A percentile compares a stretch with the other conserved stretches of the same genome.
phyloP scores from a whole-genome alignment of 805 yeast species.

The Diddensiella santjacobensis region DNA sequence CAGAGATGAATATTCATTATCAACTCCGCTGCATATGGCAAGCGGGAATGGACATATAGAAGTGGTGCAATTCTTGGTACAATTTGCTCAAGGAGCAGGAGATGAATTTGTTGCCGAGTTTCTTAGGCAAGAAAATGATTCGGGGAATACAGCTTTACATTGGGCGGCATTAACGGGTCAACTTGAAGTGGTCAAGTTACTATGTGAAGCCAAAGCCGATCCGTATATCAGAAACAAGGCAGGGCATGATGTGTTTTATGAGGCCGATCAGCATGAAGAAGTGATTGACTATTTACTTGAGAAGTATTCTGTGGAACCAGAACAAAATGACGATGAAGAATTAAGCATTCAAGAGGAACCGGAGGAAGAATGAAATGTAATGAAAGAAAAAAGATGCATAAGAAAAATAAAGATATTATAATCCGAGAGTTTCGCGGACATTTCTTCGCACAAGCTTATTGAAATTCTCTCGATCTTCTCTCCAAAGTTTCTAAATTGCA shows the following conservation, averaged over 20 bases:
- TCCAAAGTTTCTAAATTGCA: conserved; percentile 70
- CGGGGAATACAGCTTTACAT: conserved; percentile 92
- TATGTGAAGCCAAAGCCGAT: conserved; percentile 79
- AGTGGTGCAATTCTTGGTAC: conserved; percentile 47
- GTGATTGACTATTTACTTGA: conserved; percentile 74
- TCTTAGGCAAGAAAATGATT: conserved; percentile 48
- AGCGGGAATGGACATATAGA: conserved; percentile 89
- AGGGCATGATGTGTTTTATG: conserved; percentile 81
- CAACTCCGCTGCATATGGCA: conserved; percentile 91
- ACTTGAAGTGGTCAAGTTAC: conserved; percentile 57
- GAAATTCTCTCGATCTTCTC: conserved; percentile 73
- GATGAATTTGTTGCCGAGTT: conserved; percentile 39
- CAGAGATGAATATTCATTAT: conserved; percentile 58
- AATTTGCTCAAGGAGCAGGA: conserved; percentile 36
- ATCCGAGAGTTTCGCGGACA: conserved; percentile 68
- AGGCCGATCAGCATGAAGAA: conserved; percentile 79
- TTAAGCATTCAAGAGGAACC: conserved; percentile 16
- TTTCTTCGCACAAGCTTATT: conserved; percentile 60
- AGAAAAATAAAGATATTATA: conserved; percentile 35
- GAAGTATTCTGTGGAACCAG: conserved; percentile 66
- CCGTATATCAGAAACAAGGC: conserved; percentile 71
- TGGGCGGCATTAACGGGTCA: conserved; percentile 96
- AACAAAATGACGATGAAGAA: conserved; percentile 45
- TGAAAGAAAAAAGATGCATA: conserved; percentile 12
- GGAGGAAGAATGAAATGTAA: conserved; percentile 10